Base-by-base conservation (phyloP, 768 basidiomycete genomes). In the Amanita exitialis region DNA sequence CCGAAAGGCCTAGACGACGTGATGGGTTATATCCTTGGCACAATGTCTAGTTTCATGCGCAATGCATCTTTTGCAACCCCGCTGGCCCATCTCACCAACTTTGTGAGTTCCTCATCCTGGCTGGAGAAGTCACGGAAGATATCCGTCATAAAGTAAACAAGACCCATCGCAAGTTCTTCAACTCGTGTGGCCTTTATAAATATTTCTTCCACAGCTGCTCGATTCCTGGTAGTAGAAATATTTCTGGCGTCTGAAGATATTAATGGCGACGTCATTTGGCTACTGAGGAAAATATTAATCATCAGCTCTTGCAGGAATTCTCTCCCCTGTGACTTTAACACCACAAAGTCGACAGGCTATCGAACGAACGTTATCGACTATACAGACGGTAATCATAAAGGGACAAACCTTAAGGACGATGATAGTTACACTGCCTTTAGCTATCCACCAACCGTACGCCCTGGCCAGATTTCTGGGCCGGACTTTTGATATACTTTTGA, bases 391-490 rank as follows among this genome's bases (percentile, higher is more conserved):
- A 18, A 41, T 3, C 10, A 43, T 18, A 34, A 25, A 20, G n/a
- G 16, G 20, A 23, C 43, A 54, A 51, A 94, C 94, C 79, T 97
- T 97, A 51, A 98, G 69, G 6, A 96, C 77, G 0, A 78, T 73
- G 42, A 98, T 68, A 20, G 80, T 73, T 25, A 88, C 70, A 9
- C 78, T 80, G 54, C 86, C 89, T 64, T 91, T 91, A 4, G 90
- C 87, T 37, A 96, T 78, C 81, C 90, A 91, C 91, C 94, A 99
- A 1, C 81, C 92, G 56, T 90, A 90, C 5, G 86, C 86, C 57
- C 77, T 80, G 10, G 94, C 93, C 4, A 92, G 69, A 59, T 97
- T 94, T 30, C 63, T 67, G 49, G 81, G 62, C 48, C 83, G 77
- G 16, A 77, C 71, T 4, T 71, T 64, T 9, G 84, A 80, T 52